Base-by-base conservation (phyloP, 2,329 filamentous ascomycete genomes). In the Sclerotinia spermophila region DNA sequence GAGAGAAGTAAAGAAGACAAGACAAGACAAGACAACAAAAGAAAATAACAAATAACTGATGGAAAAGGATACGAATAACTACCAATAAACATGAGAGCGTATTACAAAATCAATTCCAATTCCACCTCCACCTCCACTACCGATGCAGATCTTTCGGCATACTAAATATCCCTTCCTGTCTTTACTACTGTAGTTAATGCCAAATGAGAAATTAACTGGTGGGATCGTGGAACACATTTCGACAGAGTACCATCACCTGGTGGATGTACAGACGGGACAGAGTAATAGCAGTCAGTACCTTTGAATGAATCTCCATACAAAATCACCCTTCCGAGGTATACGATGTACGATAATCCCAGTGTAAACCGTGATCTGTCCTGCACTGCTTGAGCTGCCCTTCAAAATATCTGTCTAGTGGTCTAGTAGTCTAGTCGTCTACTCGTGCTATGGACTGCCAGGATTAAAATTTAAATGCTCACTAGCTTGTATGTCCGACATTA, bases 161-260 rank as follows among this genome's bases (percentile, higher is more conserved):
- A 60, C 38, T 30, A 21, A 27, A 42, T 27, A 59, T 35, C 24
- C 44, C 17, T 5, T 45, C 44, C 44, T 45, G 44, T 21, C 2
- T 21, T 45, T 17, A 5, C 24, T 6, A 45, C 44, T 45, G 24
- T 45, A 21, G 44, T 21, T n/a, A 45, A 19, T 15, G 51, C n/a
- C 51, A 53, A 40, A 62, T 66, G n/a, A 42, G 51, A 53, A 55
- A 66, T 53, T 55, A 66, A 55, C 24, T 35, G 13, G 62, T 66
- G 62, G 62, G 55, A 53, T 35, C 13, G 62, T 66, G 62, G 62
- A 66, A 53, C 45, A 21, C 3, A 6, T 53, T 55, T 55, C 17
- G 53, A 53, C 33, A 27, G 24, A 51, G 44, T 48, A 10, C n/a
- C 7, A 55, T 21, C n/a, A n/a, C n/a, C n/a, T n/a, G n/a, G n/a